Conservation (phyloP, 1,284 basidiomycete species). For the Singerocomus inundabilis region DNA sequence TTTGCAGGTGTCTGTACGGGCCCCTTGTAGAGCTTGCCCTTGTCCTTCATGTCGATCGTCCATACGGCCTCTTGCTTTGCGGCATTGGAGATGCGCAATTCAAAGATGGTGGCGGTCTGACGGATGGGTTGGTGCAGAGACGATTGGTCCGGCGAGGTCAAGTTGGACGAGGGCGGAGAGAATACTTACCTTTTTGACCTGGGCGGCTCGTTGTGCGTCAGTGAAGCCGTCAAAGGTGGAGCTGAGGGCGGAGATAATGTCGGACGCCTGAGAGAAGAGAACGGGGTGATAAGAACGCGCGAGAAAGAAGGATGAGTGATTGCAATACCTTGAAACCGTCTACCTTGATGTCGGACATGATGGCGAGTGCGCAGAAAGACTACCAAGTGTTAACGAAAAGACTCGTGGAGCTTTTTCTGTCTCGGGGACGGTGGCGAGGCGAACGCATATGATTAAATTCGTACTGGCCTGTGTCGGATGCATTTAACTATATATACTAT, state of each 20-base stretch:
- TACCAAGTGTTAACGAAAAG: too few species aligned
- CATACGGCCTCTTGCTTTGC: slow-evolving; percentile 77
- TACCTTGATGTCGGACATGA: slow-evolving; percentile 57
- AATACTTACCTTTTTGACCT: slow-evolving; percentile 78
- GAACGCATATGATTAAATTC: slow-evolving; percentile 15
- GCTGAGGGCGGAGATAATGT: slow-evolving; percentile 62
- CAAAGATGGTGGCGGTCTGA: slow-evolving; percentile 91
- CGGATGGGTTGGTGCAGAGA: neutral
- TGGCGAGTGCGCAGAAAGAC: neutral
- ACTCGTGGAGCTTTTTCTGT: neutral
- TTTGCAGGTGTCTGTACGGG: slow-evolving; percentile 67
- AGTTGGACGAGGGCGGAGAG: neutral
- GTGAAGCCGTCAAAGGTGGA: slow-evolving; percentile 62
- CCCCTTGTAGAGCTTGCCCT: slow-evolving; percentile 79
- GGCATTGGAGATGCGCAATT: slow-evolving; percentile 81
- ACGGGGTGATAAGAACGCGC: neutral
- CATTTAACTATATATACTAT: neutral
- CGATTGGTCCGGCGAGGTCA: neutral
- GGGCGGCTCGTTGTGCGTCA: slow-evolving; percentile 73
- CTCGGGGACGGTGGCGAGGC: neutral
- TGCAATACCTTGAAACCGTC: slow-evolving; percentile 53
- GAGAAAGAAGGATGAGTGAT: too few species aligned
- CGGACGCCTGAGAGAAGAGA: slow-evolving; percentile 56
- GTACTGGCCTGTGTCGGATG: neutral
- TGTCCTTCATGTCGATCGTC: slow-evolving; percentile 97